These are phyloP conservation scores for Silene conica DNA, from an alignment of 148 eudicot species.

Conservation along the genomic window DNA sequence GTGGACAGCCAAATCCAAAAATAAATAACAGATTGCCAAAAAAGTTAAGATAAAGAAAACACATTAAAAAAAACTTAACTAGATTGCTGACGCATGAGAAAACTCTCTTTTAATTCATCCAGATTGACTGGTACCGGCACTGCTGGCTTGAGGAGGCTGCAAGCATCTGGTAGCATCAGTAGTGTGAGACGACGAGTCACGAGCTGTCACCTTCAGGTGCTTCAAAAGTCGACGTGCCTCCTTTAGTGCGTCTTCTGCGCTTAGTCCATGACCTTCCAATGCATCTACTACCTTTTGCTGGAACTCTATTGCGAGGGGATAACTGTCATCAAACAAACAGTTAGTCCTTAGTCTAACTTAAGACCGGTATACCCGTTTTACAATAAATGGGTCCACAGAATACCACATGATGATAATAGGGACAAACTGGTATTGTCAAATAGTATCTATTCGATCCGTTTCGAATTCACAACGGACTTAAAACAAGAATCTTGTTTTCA, in stretches of 20 bases:
- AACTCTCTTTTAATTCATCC: neutral
- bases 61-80: too few relatives aligned
- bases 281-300: slow-evolving; percentile 72
- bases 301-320: slow-evolving; percentile 67
- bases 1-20: too few relatives aligned
- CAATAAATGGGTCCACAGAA: too few relatives aligned
- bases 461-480: too few relatives aligned
- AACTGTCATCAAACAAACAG: slow-evolving; percentile 42
- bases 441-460: too few relatives aligned
- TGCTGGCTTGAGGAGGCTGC: slow-evolving; percentile 23
- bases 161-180: slow-evolving; percentile 34
- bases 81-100: too few relatives aligned
- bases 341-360: too few relatives aligned
- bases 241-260: slow-evolving; percentile 52
- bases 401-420: too few relatives aligned
- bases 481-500: neutral
- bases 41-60: too few relatives aligned
- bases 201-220: slow-evolving; percentile 53
- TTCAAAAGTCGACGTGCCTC: slow-evolving; percentile 68
- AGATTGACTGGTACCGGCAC: neutral
- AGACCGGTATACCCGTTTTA: too few relatives aligned
- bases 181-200: slow-evolving; percentile 34
- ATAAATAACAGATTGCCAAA: too few relatives aligned
- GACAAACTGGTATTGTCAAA: too few relatives aligned
- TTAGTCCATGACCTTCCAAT: slow-evolving; percentile 73